Conservation (phyloP, 768 basidiomycete genomes). For the Tylopilus subfusipes region DNA sequence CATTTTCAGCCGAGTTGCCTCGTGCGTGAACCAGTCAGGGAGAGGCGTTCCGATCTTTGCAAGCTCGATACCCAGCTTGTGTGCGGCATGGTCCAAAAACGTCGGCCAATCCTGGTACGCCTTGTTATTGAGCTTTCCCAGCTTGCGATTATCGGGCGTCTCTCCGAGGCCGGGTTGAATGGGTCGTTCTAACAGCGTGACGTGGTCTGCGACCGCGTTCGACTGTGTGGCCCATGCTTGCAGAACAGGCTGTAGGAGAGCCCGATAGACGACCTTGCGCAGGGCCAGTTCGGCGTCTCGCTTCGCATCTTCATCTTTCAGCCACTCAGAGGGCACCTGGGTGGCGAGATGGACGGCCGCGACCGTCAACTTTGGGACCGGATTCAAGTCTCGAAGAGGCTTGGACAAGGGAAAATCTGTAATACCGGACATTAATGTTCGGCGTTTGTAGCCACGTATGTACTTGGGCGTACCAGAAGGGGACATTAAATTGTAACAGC, state of each 20-base stretch:
- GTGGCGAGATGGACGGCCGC: conserved; percentile 64
- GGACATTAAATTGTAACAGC: conserved; percentile 73
- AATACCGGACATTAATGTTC: conserved; percentile 2
- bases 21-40: conserved; percentile 22
- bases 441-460: not conserved
- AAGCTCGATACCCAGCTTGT: conserved; percentile 25
- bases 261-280: conserved; percentile 71
- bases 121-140: conserved; percentile 50
- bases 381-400: conserved; percentile 16
- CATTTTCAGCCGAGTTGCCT: conserved; percentile 24
- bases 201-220: not conserved
- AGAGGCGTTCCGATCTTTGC: conserved; percentile 8
- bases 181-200: not conserved
- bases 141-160: conserved; percentile 40
- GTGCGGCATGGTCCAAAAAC: conserved; percentile 40
- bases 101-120: conserved; percentile 49
- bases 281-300: conserved; percentile 47
- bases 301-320: conserved; percentile 32
- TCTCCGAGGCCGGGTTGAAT: conserved; percentile 34
- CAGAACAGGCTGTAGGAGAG: conserved; percentile 45
- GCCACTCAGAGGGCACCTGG: conserved; percentile 66
- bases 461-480: conserved; percentile 38
- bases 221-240: conserved; percentile 3
- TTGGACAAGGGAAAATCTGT: conserved; percentile 57
- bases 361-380: conserved; percentile 28